Base-by-base conservation (phyloP, 2,329 filamentous ascomycete species). In the Pseudocercospora fuligena region DNA sequence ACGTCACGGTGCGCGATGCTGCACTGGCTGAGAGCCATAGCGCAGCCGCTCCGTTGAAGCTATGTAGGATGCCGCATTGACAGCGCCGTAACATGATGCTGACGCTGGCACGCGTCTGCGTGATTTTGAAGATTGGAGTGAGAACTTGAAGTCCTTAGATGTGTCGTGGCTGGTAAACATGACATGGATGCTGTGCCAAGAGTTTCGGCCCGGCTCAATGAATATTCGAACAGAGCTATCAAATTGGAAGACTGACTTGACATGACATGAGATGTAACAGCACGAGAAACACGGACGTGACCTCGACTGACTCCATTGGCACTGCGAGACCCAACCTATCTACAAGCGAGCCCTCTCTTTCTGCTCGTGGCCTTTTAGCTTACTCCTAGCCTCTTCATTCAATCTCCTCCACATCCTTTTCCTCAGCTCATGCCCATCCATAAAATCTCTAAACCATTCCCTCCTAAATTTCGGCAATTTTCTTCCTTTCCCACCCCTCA, bases 371-470 rank as follows among this genome's bases (percentile, higher is more conserved):
- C 21, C 14, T 31, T 56, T 27, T 1, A 27, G 27, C 51, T n/a
- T 31, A 25, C 23, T 14, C 25, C 27, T 31, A 16, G 57, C 65
- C 53, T 64, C 62, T 19, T 60, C n/a, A 36, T 61, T 67, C 21
- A 53, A 19, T 19, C 57, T 31, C 46, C 58, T 67, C 65, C 65
- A 67, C 65, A 64, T 61, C 25, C 58, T 36, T 49, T 61, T 67
- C 46, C 65, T 47, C 33, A 67, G 25, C 57, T 64, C 65, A 58
- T 64, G 56, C 5, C 61, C 65, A 31, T 60, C 49, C 65, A 61
- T 58, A 29, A 66, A 68, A 7, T 58, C 66, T 23, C 60, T 31
- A 40, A 67, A 65, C 63, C 62, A 67, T 23, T 63, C 66, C 33
- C 63, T 61, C 36, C 51, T 40, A 47, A 64, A 67, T 21, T 58